Evolutionary conservation across 140 eudicot species (phyloP), one percentile per base, ranked within the genome.

Genomic region (Stevia rebaudiana): DNA sequence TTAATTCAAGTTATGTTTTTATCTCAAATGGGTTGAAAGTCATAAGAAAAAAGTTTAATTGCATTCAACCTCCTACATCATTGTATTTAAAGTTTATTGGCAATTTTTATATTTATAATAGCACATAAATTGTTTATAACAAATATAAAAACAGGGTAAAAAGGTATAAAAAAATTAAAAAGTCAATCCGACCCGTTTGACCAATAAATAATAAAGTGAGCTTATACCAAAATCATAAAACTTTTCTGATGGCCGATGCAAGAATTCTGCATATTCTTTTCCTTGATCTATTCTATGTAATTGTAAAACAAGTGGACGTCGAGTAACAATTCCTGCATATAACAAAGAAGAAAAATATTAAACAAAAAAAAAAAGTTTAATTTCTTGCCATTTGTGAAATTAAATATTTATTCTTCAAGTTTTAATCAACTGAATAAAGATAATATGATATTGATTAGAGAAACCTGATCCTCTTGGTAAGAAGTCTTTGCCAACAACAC

Each of bases 381-480:
- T 30, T 49, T 41, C 53, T 23, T 73, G 30, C 35, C 15, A n/a
- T 16, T 11, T 35, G 25, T 13, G 63, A 17, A 13, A 13, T 8
- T 11, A 31, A 42, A 46, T 24, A 70, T 48, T 1, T 37, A 5
- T 50, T 37, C 17, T 48, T 35, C 8, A 18, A 56, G 17, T 47
- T 44, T 24, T 30, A 3, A 15, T 67, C 37, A 58, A 48, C 25
- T 49, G 33, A 39, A 16, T 18, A 39, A 46, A 19, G 6, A 13
- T 42, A 37, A 42, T 18, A 18, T 0, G 31, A 47, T 49, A 37
- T 22, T 50, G 30, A 46, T n/a, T n/a, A n/a, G n/a, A n/a, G 74
- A 59, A 54, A 85, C 94, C 94, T 23, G 94, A 85, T 81, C 94
- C 94, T 57, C 94, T 79, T 39, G 94, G 94, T 39, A 85, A 82